Evolutionary conservation across 345 rosid genomes (phyloP).

Genomic region (Sonneratia alba): DNA sequence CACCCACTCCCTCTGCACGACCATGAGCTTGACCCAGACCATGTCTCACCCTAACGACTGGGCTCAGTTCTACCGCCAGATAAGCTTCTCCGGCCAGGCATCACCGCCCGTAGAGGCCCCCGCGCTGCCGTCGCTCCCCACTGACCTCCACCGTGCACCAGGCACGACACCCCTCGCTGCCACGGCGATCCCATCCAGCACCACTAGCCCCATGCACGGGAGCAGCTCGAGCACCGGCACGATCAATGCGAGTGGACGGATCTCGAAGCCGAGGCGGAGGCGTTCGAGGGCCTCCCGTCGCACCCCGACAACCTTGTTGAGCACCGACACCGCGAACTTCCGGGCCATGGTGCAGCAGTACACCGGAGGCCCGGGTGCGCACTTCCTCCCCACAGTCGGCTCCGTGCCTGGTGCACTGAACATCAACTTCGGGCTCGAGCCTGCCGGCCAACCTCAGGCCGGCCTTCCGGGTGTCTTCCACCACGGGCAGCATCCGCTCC

Average conservation of each 20-base stretch:
- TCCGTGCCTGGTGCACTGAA: conserved; percentile 9
- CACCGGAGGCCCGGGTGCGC: conserved; percentile 74
- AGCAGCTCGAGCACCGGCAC: conserved; percentile 15
- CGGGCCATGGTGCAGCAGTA: conserved; percentile 96
- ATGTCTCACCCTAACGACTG: conserved; percentile 68
- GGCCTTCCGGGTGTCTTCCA: conserved; percentile 4
- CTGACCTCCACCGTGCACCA: not conserved
- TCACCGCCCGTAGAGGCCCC: not conserved
- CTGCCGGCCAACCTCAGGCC: conserved; percentile 16
- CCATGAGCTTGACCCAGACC: conserved; percentile 24
- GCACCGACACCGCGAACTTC: conserved; percentile 84
- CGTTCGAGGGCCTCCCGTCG: conserved; percentile 89
- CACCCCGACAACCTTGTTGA: conserved; percentile 84
- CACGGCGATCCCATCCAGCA: no score
- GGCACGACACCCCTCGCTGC: no score
- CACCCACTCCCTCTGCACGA: not conserved
- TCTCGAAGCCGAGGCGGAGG: conserved; percentile 63
- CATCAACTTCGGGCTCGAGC: conserved; percentile 18
- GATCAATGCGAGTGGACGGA: conserved; percentile 69
- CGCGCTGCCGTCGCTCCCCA: conserved; percentile 3
- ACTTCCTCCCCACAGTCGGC: conserved; percentile 30
- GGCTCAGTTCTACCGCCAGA: conserved; percentile 52
- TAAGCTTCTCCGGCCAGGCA: conserved; percentile 16
- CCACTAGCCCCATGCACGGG: not conserved
- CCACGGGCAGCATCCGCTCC: not conserved